Conservation (phyloP, 1,284 basidiomycete species). For the Sanguinoderma infundibulare region DNA sequence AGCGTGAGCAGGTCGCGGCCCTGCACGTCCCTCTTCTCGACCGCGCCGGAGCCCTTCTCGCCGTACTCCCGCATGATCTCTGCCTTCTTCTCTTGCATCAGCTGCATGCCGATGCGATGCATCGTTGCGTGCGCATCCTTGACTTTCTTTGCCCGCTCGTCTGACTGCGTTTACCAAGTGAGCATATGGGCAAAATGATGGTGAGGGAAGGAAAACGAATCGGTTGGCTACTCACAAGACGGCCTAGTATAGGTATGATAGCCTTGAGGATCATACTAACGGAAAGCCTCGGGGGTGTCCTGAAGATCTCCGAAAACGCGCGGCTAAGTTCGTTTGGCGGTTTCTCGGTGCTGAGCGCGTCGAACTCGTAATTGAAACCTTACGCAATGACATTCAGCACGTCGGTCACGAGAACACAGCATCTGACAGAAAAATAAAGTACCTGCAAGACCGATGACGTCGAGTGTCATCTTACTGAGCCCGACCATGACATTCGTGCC, state of each 20-base stretch:
- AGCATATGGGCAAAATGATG: neutral
- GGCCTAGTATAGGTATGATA: conserved; percentile 15
- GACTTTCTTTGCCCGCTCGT: conserved; percentile 1
- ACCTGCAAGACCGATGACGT: conserved; percentile 54
- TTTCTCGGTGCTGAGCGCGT: conserved; percentile 17
- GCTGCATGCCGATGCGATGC: conserved; percentile 39
- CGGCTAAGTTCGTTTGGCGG: conserved; percentile 42
- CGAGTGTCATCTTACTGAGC: conserved; percentile 49
- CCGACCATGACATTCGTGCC: conserved; percentile 43
- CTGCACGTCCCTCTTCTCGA: conserved; percentile 52
- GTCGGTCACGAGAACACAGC: no score
- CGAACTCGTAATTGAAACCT: conserved; percentile 54
- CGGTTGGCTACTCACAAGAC: conserved; percentile 17
- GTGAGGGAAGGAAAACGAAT: neutral
- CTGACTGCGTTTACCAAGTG: neutral
- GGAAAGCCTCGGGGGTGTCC: neutral
- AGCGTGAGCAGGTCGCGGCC: conserved; percentile 38
- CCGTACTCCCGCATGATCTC: conserved; percentile 45
- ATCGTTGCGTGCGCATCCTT: conserved; percentile 35
- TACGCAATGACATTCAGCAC: neutral
- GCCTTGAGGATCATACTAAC: conserved; percentile 9
- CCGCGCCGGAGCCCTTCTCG: conserved; percentile 58
- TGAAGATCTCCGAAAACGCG: conserved; percentile 39
- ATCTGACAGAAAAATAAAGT: no score
- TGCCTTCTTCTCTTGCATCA: conserved; percentile 46